Evolutionary conservation across 1,284 basidiomycete species (phyloP), one percentile per base, ranked within the genome.

Genomic region (Naganishia liquefaciens): DNA sequence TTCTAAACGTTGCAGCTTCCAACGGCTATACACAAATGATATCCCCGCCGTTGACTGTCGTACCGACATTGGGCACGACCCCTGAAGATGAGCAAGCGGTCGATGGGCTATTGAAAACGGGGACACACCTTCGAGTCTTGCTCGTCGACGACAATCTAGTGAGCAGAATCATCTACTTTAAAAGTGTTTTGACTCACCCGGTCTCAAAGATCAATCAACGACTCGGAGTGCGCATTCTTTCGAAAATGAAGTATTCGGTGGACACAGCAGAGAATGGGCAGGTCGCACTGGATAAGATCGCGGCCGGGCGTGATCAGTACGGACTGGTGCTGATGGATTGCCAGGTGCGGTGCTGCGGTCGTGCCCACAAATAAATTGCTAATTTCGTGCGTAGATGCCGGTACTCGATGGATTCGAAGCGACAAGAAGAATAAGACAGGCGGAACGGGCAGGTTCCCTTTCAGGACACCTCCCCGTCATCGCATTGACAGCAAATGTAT

Each of bases 391-490:
- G 15, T 19, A 70, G 54, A 70, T 70, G 69, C 69, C 69, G 6
- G 53, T 64, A 13, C 65, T 68, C 57, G 69, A 66, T 21, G 69
- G 69, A 9, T 65, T 69, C 30, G 68, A 65, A 54, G 64, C 63
- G 3, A 68, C 69, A 4, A 42, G 47, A 30, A 55, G 65, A 15
- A 66, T 70, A 25, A 42, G 69, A 23, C 43, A 68, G 23, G 46
- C 51, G 4, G 67, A 68, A 57, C 25, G 21, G 3, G n/a, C 37
- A 5, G 69, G 68, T 6, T 42, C 28, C 4, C 42, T 68, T 3
- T 28, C 44, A 5, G 50, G 57, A 23, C 55, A 62, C 19, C 37
- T 68, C 17, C 64, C 68, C 19, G 65, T 70, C 42, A 67, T 70
- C 47, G 69, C 67, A 4, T 54, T 70, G 13, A 67, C 61, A 33